Evolutionary conservation across 192 early-diverging fungal genomes (phyloP).

Genomic region (Endogone sp.): DNA sequence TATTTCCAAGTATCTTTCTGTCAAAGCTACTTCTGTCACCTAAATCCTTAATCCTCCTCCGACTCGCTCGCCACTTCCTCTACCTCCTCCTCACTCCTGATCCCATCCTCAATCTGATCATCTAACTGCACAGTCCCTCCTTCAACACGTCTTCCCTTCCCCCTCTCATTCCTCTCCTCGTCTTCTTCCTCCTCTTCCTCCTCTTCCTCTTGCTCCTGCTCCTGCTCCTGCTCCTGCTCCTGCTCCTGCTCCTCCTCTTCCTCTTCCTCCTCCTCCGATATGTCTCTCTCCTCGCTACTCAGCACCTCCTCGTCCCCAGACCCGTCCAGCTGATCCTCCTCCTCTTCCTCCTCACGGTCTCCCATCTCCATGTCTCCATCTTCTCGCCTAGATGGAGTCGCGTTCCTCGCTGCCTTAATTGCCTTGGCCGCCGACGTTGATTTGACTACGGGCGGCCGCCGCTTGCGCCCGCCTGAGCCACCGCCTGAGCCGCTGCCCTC

Average conservation of each 20-base stretch:
- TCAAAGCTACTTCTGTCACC: too few relatives aligned
- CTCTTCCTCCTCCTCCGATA: constrained; percentile 11
- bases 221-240: constrained; percentile 14
- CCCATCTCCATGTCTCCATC: constrained; percentile 8
- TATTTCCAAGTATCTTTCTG: too few relatives aligned
- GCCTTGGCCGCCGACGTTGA: constrained; percentile 10
- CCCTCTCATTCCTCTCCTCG: constrained; percentile 17
- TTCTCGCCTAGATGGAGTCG: constrained; percentile 13
- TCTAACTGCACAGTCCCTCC: constrained; percentile 22
- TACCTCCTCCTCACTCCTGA: constrained; percentile 20
- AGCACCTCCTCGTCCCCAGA: too few relatives aligned
- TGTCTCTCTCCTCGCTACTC: constrained; percentile 6
- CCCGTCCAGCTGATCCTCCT: constrained; percentile 13
- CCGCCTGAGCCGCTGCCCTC: too few relatives aligned
- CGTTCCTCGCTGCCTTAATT: constrained; percentile 20
- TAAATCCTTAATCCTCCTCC: not conserved
- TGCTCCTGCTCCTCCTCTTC: constrained; percentile 16
- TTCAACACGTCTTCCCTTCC: not conserved
- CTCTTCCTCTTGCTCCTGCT: constrained; percentile 16
- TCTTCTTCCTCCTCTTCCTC: constrained; percentile 7
- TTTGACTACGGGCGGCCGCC: constrained; percentile 21
- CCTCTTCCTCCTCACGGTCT: constrained; percentile 15
- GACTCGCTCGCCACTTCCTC: not conserved
- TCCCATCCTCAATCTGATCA: constrained; percentile 18
- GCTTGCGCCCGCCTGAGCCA: constrained; percentile 5